Percentiles rank a stretch among this genome's conserved stretches.
phyloP scores from a whole-genome alignment of 2,329 filamentous ascomycete species.

The Hortaea werneckii region DNA sequence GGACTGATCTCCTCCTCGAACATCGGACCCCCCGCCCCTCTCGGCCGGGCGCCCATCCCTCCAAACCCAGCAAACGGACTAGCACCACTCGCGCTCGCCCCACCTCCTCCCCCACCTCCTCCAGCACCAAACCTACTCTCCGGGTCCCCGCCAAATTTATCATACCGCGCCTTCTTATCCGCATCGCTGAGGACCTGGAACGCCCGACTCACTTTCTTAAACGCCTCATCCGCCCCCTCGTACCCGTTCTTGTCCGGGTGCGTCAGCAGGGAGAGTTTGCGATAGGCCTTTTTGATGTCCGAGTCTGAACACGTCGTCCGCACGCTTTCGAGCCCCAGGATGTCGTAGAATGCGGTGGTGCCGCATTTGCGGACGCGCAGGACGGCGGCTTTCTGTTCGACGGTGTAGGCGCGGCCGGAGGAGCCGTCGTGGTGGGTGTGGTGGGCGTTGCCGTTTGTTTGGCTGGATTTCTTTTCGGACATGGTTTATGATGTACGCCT shows the following conservation, averaged over 20 bases:
- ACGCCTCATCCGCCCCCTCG: conserved; percentile 89
- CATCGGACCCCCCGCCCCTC: conserved; percentile 47
- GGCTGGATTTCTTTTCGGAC: conserved; percentile 5
- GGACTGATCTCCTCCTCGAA: conserved; percentile 91
- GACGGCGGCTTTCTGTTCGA: conserved; percentile 85
- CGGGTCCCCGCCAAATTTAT: conserved; percentile 83
- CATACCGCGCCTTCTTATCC: conserved; percentile 83
- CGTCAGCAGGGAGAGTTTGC: conserved; percentile 85
- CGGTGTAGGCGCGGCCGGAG: conserved; percentile 67
- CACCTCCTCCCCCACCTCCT: conserved; percentile 20
- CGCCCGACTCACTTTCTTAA: conserved; percentile 92
- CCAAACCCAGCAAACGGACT: conserved; percentile 58
- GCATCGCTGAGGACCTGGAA: conserved; percentile 89
- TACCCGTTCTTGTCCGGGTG: conserved; percentile 99
- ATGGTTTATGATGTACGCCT: conserved; percentile 1
- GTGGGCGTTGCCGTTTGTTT: conserved; percentile 1
- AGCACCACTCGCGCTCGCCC: conserved; percentile 39
- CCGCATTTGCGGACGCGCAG: conserved; percentile 76
- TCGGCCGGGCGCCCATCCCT: conserved; percentile 29
- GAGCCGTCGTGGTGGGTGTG: conserved; percentile 60
- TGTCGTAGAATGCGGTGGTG: conserved; percentile 93
- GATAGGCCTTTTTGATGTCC: conserved; percentile 96
- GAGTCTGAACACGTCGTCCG: conserved; percentile 58
- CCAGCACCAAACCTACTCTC: conserved; percentile 66
- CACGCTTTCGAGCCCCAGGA: conserved; percentile 61